Evolutionary conservation across 1,284 basidiomycete species (phyloP).

Genomic region (Microbotryum intermedium): DNA sequence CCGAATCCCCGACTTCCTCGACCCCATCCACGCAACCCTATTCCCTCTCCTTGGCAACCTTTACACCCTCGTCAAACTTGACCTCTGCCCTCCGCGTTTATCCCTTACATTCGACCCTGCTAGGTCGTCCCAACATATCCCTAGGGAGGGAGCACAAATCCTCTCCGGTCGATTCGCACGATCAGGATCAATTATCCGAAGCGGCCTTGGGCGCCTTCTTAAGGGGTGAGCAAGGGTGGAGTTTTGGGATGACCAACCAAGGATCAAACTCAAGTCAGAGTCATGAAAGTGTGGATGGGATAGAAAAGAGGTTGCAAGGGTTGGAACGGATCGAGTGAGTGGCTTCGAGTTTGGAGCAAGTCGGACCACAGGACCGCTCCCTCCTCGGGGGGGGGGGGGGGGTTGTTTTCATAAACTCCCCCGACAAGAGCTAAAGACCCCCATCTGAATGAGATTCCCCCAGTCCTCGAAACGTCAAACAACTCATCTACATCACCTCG

Average conservation of each 20-base stretch:
- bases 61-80: not conserved
- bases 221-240: constrained; percentile 18
- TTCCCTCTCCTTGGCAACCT: constrained; percentile 8
- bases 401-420: too few species aligned
- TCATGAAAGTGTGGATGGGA: too few species aligned
- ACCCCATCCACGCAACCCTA: not conserved
- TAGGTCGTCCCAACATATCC: constrained; percentile 18
- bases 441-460: too few species aligned
- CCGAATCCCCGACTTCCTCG: not conserved
- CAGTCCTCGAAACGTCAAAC: constrained; percentile 10
- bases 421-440: too few species aligned
- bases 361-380: not conserved
- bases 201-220: constrained; percentile 19
- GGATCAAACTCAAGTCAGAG: too few species aligned
- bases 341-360: too few species aligned
- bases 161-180: not conserved
- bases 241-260: constrained; percentile 11
- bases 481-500: constrained; percentile 23
- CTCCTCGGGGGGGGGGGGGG: too few species aligned
- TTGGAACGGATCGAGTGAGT: constrained; percentile 11
- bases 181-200: not conserved
- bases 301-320: not conserved
- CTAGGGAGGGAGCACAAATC: constrained; percentile 22
- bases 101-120: constrained; percentile 10
- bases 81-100: not conserved